Evolutionary conservation across 345 rosid species (phyloP).

Genomic region (Corchorus olitorius): DNA sequence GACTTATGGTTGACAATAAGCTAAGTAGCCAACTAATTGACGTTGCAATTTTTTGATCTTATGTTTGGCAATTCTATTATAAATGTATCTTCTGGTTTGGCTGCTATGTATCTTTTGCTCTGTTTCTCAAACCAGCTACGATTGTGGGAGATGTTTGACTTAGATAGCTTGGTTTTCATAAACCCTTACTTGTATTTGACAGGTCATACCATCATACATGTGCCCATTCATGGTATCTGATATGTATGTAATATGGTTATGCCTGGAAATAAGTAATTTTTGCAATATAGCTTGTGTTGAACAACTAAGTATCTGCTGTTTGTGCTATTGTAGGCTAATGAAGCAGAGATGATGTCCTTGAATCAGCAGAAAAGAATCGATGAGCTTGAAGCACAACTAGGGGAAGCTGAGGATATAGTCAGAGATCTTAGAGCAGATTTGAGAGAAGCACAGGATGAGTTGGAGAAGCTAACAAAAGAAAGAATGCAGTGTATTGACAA

Average conservation of each 20-base stretch:
- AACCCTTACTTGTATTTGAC: not conserved
- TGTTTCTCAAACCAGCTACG: not conserved
- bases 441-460: slow-evolving; percentile 60
- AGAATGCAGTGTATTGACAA: slow-evolving; percentile 28
- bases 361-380: slow-evolving; percentile 63
- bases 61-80: not conserved
- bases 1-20: too few species aligned
- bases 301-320: not conserved
- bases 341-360: slow-evolving; percentile 57
- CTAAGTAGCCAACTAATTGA: not conserved
- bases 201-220: not conserved
- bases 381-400: slow-evolving; percentile 88
- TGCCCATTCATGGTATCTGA: slow-evolving; percentile 1
- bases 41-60: not conserved
- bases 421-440: slow-evolving; percentile 81
- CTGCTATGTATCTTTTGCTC: not conserved
- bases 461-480: slow-evolving; percentile 43
- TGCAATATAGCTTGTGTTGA: not conserved
- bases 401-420: slow-evolving; percentile 86
- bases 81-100: not conserved
- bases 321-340: slow-evolving; percentile 53
- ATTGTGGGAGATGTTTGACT: not conserved
- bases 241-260: not conserved
- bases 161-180: not conserved
- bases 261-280: not conserved